Evolutionary conservation across 495 filamentous ascomycete genomes (phyloP).

Genomic region (Lophiostoma macrostomum): DNA sequence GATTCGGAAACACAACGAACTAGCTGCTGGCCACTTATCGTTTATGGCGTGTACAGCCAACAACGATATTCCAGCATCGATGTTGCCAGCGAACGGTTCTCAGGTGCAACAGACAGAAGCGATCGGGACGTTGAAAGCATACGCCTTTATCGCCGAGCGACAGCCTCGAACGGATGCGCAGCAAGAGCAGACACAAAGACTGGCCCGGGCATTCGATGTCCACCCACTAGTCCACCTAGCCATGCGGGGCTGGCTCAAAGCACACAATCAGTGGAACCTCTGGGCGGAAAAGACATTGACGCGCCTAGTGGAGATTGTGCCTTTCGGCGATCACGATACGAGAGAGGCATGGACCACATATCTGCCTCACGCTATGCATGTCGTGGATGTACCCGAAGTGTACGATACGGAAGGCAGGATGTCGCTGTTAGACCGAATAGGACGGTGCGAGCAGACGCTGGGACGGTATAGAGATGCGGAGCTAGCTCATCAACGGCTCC

Average conservation of each 20-base stretch:
- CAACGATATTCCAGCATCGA: constrained; percentile 44
- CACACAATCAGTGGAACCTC: constrained; percentile 2
- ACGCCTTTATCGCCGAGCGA: constrained; percentile 38
- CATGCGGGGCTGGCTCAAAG: constrained; percentile 41
- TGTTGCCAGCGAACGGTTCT: constrained; percentile 32
- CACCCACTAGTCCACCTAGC: constrained; percentile 50
- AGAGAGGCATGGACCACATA: constrained; percentile 15
- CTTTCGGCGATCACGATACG: constrained; percentile 2
- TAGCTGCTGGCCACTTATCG: constrained; percentile 42
- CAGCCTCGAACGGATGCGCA: neutral
- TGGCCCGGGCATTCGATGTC: constrained; percentile 39
- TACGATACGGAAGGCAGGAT: neutral
- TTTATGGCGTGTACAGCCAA: constrained; percentile 49
- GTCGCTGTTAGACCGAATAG: constrained; percentile 10
- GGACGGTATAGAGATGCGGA: constrained; percentile 9
- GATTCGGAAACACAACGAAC: constrained; percentile 36
- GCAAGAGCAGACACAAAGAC: constrained; percentile 17
- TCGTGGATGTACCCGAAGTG: neutral
- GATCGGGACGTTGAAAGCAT: constrained; percentile 41
- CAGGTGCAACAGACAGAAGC: constrained; percentile 28
- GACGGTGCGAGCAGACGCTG: constrained; percentile 3
- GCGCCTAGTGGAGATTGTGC: constrained; percentile 11
- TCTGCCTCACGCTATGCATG: constrained; percentile 10
- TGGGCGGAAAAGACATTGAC: constrained; percentile 1
- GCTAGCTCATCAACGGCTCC: neutral